Evolutionary conservation across 345 rosid species (phyloP), one percentile per base, ranked within the genome.

Genomic region (Mallotus nudiflorus): DNA sequence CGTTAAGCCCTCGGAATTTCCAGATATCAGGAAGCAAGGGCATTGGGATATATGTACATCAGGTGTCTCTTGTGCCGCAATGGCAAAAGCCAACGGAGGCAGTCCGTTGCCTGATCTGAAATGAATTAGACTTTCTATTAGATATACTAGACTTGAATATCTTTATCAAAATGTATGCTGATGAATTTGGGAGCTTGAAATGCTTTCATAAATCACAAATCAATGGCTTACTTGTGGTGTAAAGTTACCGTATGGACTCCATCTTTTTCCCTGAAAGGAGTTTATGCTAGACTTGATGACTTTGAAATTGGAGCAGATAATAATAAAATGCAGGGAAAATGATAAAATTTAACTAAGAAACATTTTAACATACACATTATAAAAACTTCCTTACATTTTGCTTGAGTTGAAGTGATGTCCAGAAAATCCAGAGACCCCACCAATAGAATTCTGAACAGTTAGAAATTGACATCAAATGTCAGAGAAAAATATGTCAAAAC

Each of bases 351-450:
- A 35, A 66, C 7, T 20, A 42, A 33, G 22, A 33, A 14, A 9
- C 25, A 37, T 66, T 25, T n/a, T 19, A 25, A 53, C 1, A 27
- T 12, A n/a, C 11, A 20, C 40, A 53, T 4, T 5, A 6, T 16
- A 16, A 64, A 4, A 44, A 45, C 3, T 12, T 56, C n/a, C 85
- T 77, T 88, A 94, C 98, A 60, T 80, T 63, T 66, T 74, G 61
- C 82, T 88, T 54, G 96, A 84, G 70, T 94, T 94, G 82, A 69
- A 76, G 80, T 94, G 98, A 44, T 80, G 83, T 77, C 97, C 97
- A 66, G 97, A 86, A 78, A 83, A 81, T 78, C 84, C 97, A 60
- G 98, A 94, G 66, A 35, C 83, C 63, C 98, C 98, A 63, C 98
- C 98, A 61, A 90, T 87, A 37, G 97, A 94, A 80, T 94, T 94